Evolutionary conservation across 2,329 filamentous ascomycete species (phyloP).

Genomic region (Fusarium xyrophilum): DNA sequence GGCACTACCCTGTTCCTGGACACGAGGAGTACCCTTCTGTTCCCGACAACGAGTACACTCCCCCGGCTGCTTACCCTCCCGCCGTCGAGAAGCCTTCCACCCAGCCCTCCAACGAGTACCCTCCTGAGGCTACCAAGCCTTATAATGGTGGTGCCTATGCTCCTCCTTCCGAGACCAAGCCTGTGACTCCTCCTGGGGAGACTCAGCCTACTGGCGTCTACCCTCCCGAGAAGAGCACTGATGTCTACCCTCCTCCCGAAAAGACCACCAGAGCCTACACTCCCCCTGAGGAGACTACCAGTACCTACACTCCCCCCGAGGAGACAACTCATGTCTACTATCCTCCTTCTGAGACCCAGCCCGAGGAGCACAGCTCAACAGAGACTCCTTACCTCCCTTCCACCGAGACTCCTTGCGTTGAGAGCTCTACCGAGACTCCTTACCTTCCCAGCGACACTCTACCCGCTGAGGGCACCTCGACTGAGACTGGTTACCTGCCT

Average conservation of each 20-base stretch:
- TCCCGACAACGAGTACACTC: conserved; percentile 2
- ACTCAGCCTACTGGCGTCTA: not conserved
- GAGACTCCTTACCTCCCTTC: not conserved
- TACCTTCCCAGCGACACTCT: not conserved
- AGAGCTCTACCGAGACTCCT: not conserved
- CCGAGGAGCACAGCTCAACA: not conserved
- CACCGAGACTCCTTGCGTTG: not conserved
- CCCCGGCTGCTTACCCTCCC: not conserved
- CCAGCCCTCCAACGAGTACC: not conserved
- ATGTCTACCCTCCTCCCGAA: not conserved
- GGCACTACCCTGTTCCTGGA: conserved; percentile 14
- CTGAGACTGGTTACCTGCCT: not conserved
- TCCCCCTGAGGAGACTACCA: not conserved
- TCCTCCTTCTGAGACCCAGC: not conserved
- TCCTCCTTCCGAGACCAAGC: conserved; percentile 15
- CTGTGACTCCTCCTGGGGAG: not conserved
- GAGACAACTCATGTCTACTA: not conserved
- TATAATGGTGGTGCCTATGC: not conserved
- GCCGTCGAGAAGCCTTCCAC: not conserved
- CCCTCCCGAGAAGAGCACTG: not conserved
- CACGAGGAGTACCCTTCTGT: not conserved
- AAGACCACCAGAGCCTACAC: not conserved
- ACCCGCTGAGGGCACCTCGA: not conserved
- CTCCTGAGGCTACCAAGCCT: not conserved
- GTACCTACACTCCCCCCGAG: not conserved